These are phyloP conservation scores for Priceomyces carsonii DNA, from an alignment of 805 yeast species.

Conservation along the genomic window DNA sequence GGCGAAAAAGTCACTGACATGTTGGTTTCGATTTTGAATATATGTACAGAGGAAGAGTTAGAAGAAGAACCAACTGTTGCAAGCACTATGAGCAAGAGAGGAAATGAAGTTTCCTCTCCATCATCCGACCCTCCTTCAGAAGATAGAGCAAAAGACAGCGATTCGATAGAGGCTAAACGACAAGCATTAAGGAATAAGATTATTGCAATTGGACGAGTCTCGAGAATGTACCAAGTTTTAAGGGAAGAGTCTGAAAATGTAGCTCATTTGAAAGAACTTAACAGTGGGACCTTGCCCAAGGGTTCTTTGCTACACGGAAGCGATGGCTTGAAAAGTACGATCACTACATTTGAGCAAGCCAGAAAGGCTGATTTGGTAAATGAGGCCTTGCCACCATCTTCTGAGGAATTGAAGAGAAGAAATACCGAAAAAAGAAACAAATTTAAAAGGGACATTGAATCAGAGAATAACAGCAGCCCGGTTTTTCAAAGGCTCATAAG, in stretches of 20 bases:
- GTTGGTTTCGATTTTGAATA: conserved; percentile 83
- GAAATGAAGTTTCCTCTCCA: conserved; percentile 10
- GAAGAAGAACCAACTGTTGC: conserved; percentile 68
- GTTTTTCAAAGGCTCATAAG: conserved; percentile 41
- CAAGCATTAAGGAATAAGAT: conserved; percentile 80
- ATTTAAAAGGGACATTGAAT: conserved; percentile 36
- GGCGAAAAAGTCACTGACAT: conserved; percentile 96
- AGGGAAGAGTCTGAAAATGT: conserved; percentile 88
- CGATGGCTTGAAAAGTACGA: conserved; percentile 71
- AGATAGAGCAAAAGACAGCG: conserved; percentile 10
- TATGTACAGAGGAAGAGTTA: conserved; percentile 93
- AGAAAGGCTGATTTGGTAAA: conserved; percentile 74
- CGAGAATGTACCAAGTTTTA: conserved; percentile 86
- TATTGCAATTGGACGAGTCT: conserved; percentile 92
- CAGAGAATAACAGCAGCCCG: conserved; percentile 30
- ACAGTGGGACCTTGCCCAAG: conserved; percentile 80
- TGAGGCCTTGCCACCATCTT: conserved; percentile 85
- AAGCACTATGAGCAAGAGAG: conserved; percentile 27
- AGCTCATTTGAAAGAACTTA: conserved; percentile 68
- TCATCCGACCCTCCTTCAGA: conserved; percentile 2
- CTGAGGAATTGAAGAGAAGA: conserved; percentile 51
- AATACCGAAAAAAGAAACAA: conserved; percentile 49
- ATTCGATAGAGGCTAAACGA: conserved; percentile 34
- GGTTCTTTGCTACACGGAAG: conserved; percentile 84
- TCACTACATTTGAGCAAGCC: conserved; percentile 81